A percentile compares a stretch with the other conserved stretches of the same genome.
Evolutionary conservation across 495 filamentous ascomycete species (phyloP).

Genomic region (Peziza echinospora): DNA sequence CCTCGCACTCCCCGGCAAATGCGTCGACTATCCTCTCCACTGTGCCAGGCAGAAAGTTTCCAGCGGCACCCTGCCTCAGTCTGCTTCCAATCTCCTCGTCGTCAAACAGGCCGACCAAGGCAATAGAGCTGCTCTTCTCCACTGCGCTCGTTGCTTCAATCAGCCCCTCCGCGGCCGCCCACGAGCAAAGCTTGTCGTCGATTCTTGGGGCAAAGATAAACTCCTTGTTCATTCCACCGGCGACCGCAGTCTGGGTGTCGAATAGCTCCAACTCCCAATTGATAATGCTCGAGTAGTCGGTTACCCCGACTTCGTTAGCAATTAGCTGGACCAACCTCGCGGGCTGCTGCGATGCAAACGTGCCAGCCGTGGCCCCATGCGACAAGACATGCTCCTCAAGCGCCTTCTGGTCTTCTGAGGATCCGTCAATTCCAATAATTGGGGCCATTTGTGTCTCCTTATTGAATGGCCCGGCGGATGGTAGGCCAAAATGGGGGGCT

Average conservation of each 20-base stretch:
- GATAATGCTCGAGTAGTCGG: slow-evolving; percentile 46
- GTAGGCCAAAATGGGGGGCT: slow-evolving; percentile 77
- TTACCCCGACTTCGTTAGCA: slow-evolving; percentile 45
- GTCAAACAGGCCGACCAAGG: slow-evolving; percentile 78
- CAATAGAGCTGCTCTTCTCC: slow-evolving; percentile 34
- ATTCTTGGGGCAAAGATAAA: slow-evolving; percentile 89
- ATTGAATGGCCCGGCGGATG: slow-evolving; percentile 59
- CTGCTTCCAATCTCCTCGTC: slow-evolving; percentile 88
- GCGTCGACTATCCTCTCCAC: slow-evolving; percentile 63
- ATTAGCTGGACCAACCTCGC: slow-evolving; percentile 67
- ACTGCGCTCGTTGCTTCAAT: slow-evolving; percentile 34
- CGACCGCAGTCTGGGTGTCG: slow-evolving; percentile 64
- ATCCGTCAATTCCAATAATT: slow-evolving; percentile 68
- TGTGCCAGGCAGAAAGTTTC: slow-evolving; percentile 62
- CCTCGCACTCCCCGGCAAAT: slow-evolving; percentile 26
- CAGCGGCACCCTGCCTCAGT: slow-evolving; percentile 69
- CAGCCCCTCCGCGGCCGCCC: slow-evolving; percentile 70
- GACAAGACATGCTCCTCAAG: slow-evolving; percentile 11
- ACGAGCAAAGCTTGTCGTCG: slow-evolving; percentile 93
- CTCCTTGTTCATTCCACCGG: slow-evolving; percentile 76
- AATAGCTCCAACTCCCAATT: slow-evolving; percentile 98
- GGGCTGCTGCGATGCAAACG: slow-evolving; percentile 64
- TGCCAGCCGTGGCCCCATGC: slow-evolving; percentile 20
- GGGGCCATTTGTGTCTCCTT: slow-evolving; percentile 85
- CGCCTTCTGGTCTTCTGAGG: neutral